These are phyloP conservation scores for Solanum hybrid DNA, from an alignment of 305 asterid genomes.

Conservation along the genomic window DNA sequence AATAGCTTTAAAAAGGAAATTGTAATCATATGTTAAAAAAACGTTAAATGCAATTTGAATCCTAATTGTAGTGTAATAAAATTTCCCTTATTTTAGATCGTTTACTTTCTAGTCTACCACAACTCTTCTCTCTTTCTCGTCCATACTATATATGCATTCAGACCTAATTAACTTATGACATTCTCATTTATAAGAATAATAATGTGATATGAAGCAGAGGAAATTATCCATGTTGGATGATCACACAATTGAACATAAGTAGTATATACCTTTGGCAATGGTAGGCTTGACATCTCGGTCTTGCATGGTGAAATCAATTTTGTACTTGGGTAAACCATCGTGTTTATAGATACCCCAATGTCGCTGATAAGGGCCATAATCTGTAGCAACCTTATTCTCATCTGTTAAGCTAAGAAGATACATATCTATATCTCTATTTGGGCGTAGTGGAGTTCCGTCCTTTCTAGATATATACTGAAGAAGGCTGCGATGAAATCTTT, in stretches of 20 bases:
- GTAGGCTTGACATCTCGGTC: constrained; percentile 22
- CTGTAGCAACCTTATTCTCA: constrained; percentile 6
- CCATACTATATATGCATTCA: not conserved
- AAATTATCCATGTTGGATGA: not conserved
- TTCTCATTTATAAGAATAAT: not conserved
- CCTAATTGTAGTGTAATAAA: not conserved
- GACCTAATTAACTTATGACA: not conserved
- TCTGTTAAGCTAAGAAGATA: constrained; percentile 23
- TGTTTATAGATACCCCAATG: constrained; percentile 44
- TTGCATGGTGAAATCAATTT: constrained; percentile 30
- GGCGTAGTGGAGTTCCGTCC: constrained; percentile 39
- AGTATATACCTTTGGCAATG: constrained; percentile 24
- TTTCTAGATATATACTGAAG: constrained; percentile 6
- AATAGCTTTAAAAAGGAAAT: not conserved
- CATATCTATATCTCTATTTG: constrained; percentile 21
- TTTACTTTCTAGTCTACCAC: not conserved
- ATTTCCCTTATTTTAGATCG: not conserved
- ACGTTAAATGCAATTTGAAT: not conserved
- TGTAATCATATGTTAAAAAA: not conserved
- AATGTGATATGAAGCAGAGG: not conserved
- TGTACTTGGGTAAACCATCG: constrained; percentile 35
- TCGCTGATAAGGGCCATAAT: constrained; percentile 13
- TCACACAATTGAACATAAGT: not conserved
- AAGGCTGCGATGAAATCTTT: constrained; percentile 26
- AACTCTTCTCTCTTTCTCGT: not conserved